Evolutionary conservation across 768 basidiomycete genomes (phyloP).

Genomic region (Calocybe indica): DNA sequence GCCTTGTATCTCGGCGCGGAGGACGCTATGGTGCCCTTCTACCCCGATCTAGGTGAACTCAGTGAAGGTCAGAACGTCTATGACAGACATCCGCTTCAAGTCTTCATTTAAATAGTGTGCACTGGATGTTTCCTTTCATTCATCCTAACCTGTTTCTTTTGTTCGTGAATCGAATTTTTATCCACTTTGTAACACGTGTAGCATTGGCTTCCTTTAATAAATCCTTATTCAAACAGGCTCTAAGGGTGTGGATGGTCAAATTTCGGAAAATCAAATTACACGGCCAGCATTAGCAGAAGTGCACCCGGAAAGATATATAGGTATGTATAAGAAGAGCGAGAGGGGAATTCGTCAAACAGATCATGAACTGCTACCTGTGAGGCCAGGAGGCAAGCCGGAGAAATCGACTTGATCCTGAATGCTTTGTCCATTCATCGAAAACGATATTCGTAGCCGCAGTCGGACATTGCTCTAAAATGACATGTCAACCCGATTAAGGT

Average conservation of each 20-base stretch:
- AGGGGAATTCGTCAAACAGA: neutral
- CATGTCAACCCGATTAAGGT: conserved; percentile 1
- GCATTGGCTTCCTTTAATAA: conserved; percentile 33
- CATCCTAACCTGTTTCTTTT: conserved; percentile 1
- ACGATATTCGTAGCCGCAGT: conserved; percentile 82
- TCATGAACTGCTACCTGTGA: conserved; percentile 47
- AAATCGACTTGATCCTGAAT: conserved; percentile 95
- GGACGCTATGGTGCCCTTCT: conserved; percentile 93
- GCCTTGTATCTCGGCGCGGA: conserved; percentile 86
- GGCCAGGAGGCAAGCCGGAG: conserved; percentile 74
- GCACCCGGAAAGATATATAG: neutral
- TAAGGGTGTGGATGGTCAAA: too few relatives aligned
- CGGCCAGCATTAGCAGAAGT: neutral
- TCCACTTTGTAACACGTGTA: conserved; percentile 32
- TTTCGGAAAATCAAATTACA: too few relatives aligned
- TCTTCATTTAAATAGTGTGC: conserved; percentile 55
- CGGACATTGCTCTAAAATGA: conserved; percentile 66
- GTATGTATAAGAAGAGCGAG: conserved; percentile 5
- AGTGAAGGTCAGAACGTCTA: conserved; percentile 90
- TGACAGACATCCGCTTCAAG: conserved; percentile 78
- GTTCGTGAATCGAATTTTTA: neutral
- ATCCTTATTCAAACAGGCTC: conserved; percentile 10
- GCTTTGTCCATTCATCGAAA: conserved; percentile 56
- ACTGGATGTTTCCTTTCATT: conserved; percentile 5
- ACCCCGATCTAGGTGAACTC: conserved; percentile 85